These are phyloP conservation scores for Sphaerulina populicola DNA, from an alignment of 2,329 filamentous ascomycete species.

Conservation along the genomic window DNA sequence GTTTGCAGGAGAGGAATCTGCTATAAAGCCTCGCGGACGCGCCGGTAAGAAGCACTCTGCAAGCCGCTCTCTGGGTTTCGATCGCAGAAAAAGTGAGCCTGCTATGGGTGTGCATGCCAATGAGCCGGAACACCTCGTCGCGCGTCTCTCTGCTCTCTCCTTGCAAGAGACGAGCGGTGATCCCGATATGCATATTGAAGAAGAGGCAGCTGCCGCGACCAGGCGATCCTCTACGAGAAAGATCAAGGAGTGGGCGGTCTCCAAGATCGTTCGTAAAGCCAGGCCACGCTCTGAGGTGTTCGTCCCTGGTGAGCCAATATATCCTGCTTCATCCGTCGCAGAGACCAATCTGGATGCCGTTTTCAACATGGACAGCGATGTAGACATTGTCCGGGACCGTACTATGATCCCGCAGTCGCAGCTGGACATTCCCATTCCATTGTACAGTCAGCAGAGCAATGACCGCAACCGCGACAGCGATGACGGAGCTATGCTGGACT, in stretches of 20 bases:
- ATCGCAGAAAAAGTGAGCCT: constrained; percentile 41
- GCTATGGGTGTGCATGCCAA: constrained; percentile 25
- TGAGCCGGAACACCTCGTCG: constrained; percentile 26
- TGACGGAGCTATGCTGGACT: constrained; percentile 73
- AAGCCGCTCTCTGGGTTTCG: constrained; percentile 53
- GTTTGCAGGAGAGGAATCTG: constrained; percentile 12
- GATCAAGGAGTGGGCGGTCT: constrained; percentile 60
- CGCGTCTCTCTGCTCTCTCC: constrained; percentile 28
- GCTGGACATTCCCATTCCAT: constrained; percentile 8
- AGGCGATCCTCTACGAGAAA: constrained; percentile 47
- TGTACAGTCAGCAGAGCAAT: constrained; percentile 10
- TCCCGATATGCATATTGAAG: background rate
- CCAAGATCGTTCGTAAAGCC: constrained; percentile 42
- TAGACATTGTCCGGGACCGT: constrained; percentile 7
- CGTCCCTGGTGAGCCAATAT: background rate
- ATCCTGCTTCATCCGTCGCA: constrained; percentile 15
- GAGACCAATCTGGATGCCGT: constrained; percentile 31
- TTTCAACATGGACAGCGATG: constrained; percentile 20
- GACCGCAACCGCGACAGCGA: constrained; percentile 38
- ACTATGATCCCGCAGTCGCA: background rate
- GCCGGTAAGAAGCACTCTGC: constrained; percentile 57
- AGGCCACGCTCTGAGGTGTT: constrained; percentile 14
- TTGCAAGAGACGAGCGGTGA: constrained; percentile 25
- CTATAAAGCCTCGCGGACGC: constrained; percentile 16
- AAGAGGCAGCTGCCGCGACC: constrained; percentile 4